Evolutionary conservation across 2,329 filamentous ascomycete species (phyloP).

Genomic region (Paecilomyces niveus): DNA sequence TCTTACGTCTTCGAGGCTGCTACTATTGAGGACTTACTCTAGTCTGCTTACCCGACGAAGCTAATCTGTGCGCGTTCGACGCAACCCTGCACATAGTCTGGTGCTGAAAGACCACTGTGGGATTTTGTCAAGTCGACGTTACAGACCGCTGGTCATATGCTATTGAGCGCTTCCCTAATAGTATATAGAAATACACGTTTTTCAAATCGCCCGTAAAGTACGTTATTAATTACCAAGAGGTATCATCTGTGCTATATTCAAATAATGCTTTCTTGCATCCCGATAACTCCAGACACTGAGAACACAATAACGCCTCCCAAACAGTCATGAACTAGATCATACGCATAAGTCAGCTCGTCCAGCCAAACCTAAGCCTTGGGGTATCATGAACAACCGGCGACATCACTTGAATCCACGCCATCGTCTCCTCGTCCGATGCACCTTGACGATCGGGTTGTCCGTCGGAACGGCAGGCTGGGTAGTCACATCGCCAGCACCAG

Average conservation of each 20-base stretch:
- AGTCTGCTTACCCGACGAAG: neutral
- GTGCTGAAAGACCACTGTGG: neutral
- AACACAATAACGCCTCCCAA: neutral
- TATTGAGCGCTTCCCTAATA: no score
- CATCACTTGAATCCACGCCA: conserved; percentile 21
- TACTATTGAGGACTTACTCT: neutral
- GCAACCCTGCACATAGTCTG: neutral
- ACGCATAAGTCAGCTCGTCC: neutral
- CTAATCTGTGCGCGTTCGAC: neutral
- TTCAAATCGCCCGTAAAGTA: neutral
- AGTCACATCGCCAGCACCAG: conserved; percentile 13
- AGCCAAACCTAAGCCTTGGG: neutral
- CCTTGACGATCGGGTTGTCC: conserved; percentile 14
- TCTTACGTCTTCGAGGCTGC: neutral
- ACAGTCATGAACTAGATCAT: neutral
- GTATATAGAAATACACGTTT: neutral
- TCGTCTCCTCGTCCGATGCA: conserved; percentile 23
- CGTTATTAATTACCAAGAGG: neutral
- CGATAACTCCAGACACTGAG: neutral
- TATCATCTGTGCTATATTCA: neutral
- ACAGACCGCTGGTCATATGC: neutral
- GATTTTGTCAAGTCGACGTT: neutral
- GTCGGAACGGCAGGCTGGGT: conserved; percentile 3
- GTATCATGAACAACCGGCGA: conserved; percentile 3
- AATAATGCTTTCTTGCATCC: neutral